phyloP scores from a whole-genome alignment of 495 filamentous ascomycete genomes.

The Aspergillus bertholletiae region DNA sequence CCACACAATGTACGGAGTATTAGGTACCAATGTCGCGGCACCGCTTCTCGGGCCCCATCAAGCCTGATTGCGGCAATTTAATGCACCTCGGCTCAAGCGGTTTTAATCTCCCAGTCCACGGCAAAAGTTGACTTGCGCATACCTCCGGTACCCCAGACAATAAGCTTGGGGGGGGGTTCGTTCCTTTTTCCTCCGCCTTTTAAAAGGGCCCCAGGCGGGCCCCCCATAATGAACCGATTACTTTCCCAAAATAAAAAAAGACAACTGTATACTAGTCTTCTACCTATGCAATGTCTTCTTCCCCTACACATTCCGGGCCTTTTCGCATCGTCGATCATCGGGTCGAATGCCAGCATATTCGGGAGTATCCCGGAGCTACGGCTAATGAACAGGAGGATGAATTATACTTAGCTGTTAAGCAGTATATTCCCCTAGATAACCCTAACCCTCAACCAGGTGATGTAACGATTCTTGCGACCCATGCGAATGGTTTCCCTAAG shows the following conservation, averaged over 20 bases:
- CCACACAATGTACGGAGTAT: no score
- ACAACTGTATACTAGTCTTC: no score
- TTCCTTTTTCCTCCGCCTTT: no score
- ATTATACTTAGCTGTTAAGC: conserved; percentile 71
- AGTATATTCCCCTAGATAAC: conserved; percentile 74
- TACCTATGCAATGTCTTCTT: neutral
- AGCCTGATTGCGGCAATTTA: no score
- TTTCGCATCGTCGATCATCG: conserved; percentile 60
- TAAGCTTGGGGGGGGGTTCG: no score
- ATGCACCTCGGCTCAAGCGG: neutral
- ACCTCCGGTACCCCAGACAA: conserved; percentile 13
- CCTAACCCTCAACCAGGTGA: conserved; percentile 61
- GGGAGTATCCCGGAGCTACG: conserved; percentile 66
- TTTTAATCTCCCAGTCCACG: conserved; percentile 14
- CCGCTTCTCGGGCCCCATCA: neutral
- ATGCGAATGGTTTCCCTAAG: conserved; percentile 91
- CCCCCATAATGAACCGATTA: no score
- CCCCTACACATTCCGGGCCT: conserved; percentile 15
- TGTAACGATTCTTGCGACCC: conserved; percentile 77
- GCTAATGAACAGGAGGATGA: conserved; percentile 57
- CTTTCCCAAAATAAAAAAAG: no score
- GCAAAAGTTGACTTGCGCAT: conserved; percentile 10
- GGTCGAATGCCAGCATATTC: conserved; percentile 63
- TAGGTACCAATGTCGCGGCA: neutral
- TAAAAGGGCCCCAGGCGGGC: neutral